These are phyloP conservation scores for Tetrahymena borealis DNA, from an alignment of 73 alveolate genomes.

Conservation along the genomic window DNA sequence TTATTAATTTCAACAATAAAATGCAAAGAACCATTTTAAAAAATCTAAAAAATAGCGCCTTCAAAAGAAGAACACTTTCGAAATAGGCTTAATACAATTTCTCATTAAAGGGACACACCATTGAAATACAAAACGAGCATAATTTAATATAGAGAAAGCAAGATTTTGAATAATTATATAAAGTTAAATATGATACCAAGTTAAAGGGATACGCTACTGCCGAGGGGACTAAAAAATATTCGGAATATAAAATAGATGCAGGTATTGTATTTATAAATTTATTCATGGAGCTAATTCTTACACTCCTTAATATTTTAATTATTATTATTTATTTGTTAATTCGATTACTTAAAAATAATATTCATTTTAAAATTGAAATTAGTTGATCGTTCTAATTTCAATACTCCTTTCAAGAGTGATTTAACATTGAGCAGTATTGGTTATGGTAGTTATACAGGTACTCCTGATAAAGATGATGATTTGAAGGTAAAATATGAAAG, in stretches of 20 bases:
- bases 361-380: neutral
- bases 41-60: neutral
- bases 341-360: neutral
- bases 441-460: conserved; percentile 80
- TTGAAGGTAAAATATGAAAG: conserved; percentile 4
- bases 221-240: conserved; percentile 47
- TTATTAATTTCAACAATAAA: neutral
- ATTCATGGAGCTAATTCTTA: neutral
- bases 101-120: neutral
- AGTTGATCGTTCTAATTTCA: conserved; percentile 44
- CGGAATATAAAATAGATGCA: conserved; percentile 3
- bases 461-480: conserved; percentile 81
- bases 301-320: neutral
- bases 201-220: conserved; percentile 44
- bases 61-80: neutral
- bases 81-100: neutral
- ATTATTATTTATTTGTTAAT: neutral
- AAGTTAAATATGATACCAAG: neutral
- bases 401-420: conserved; percentile 48
- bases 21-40: neutral
- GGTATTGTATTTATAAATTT: neutral
- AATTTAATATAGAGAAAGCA: neutral
- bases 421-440: conserved; percentile 62
- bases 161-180: neutral
- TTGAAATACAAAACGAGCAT: neutral